Evolutionary conservation across 139 green algal species (phyloP).

Genomic region (Edaphochlamys debaryana): DNA sequence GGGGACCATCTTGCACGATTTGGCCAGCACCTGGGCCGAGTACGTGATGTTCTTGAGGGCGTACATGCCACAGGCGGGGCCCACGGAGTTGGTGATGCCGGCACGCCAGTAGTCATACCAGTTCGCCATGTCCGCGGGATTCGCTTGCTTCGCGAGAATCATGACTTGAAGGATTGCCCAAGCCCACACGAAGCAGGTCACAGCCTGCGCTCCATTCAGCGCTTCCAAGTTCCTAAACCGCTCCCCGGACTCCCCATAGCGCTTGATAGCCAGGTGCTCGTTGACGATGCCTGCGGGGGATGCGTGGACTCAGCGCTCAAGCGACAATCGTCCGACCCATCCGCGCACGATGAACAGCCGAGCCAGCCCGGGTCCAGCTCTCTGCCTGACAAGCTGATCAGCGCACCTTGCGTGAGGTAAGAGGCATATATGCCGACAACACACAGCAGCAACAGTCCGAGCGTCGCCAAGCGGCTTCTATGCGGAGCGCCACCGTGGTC

Average conservation of each 20-base stretch:
- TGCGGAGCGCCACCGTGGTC: too few species aligned
- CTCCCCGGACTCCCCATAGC: constrained; percentile 74
- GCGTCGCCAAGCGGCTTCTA: background rate
- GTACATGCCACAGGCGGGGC: constrained; percentile 88
- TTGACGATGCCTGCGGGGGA: constrained; percentile 87
- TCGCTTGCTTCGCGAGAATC: background rate
- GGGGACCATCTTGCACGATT: constrained; percentile 86
- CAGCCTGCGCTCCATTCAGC: constrained; percentile 87
- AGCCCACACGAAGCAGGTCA: constrained; percentile 91
- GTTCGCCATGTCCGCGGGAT: constrained; percentile 22
- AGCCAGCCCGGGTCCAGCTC: too few species aligned
- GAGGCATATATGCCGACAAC: constrained; percentile 90
- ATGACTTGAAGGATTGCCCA: constrained; percentile 61
- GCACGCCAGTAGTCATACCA: constrained; percentile 83
- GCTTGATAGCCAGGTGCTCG: constrained; percentile 86
- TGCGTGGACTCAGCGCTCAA: too few species aligned
- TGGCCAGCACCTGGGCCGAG: constrained; percentile 77
- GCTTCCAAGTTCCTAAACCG: constrained; percentile 89
- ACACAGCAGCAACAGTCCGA: constrained; percentile 60
- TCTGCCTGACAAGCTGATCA: too few species aligned
- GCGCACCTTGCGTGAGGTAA: constrained; percentile 95
- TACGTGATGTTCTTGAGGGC: constrained; percentile 97
- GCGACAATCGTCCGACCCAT: too few species aligned
- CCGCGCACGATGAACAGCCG: too few species aligned
- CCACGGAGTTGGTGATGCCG: constrained; percentile 88